phyloP scores from a whole-genome alignment of 768 basidiomycete genomes.

The Mycena belliarum region DNA sequence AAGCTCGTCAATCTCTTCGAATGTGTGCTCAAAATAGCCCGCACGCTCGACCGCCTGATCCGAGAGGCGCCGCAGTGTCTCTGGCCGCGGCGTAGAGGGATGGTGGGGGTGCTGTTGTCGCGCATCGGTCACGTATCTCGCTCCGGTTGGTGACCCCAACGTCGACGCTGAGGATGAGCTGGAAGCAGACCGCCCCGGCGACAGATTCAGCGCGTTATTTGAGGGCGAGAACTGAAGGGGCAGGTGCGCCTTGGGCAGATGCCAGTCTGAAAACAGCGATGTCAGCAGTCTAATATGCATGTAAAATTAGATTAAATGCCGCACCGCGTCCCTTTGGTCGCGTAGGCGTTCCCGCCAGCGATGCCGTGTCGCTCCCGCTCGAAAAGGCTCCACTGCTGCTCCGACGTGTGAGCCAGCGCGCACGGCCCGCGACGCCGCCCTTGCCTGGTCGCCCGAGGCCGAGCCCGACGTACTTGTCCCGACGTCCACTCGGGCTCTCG shows the following conservation, averaged over 20 bases:
- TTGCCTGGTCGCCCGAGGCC: slow-evolving; percentile 55
- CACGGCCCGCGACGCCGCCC: slow-evolving; percentile 39
- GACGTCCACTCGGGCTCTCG: slow-evolving; percentile 62
- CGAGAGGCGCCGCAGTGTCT: slow-evolving; percentile 35
- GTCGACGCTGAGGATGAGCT: slow-evolving; percentile 61
- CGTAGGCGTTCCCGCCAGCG: slow-evolving; percentile 63
- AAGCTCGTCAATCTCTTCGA: slow-evolving; percentile 75
- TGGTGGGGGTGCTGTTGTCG: too few species aligned
- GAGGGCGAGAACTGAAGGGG: slow-evolving; percentile 49
- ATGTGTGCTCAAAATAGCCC: slow-evolving; percentile 79
- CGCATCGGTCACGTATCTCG: slow-evolving; percentile 29
- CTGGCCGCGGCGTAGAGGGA: slow-evolving; percentile 14
- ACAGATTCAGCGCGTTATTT: slow-evolving; percentile 38
- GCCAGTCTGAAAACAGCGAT: slow-evolving; percentile 47
- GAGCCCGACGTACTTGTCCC: slow-evolving; percentile 58
- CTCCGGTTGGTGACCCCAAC: slow-evolving; percentile 46
- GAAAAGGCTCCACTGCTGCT: slow-evolving; percentile 85
- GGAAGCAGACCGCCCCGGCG: slow-evolving; percentile 38
- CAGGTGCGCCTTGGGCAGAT: slow-evolving; percentile 50
- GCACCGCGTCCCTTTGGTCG: slow-evolving; percentile 51
- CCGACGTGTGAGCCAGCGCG: slow-evolving; percentile 69
- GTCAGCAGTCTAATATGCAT: slow-evolving; percentile 15
- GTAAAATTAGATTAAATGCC: slow-evolving; percentile 20
- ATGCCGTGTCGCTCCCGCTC: slow-evolving; percentile 66
- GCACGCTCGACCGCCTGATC: slow-evolving; percentile 50